Conservation (phyloP, 306 rosid genomes). For the Quercus dentata region DNA sequence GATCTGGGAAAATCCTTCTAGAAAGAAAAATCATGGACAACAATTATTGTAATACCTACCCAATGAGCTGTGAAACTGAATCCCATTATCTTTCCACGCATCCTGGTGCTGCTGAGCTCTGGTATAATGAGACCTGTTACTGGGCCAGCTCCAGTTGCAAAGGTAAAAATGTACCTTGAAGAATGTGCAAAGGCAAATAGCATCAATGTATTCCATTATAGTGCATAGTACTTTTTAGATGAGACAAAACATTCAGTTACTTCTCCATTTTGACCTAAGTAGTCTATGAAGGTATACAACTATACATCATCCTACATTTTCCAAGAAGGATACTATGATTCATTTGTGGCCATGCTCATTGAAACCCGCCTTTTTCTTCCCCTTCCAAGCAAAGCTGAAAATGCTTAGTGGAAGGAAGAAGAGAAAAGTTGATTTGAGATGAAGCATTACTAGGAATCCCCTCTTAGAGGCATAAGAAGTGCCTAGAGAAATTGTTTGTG, state of each 20-base stretch:
- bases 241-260: background rate
- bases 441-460: background rate
- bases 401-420: background rate
- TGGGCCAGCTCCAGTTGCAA: constrained; percentile 92
- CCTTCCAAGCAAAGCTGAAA: background rate
- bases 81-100: constrained; percentile 87
- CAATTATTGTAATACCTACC: constrained; percentile 42
- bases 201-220: background rate
- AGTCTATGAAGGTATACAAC: background rate
- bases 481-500: too few relatives aligned
- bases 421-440: background rate
- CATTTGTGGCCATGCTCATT: background rate
- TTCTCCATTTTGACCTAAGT: background rate
- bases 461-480: background rate
- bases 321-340: background rate
- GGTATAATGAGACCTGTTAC: constrained; percentile 85
- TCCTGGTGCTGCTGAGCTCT: constrained; percentile 82
- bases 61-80: constrained; percentile 83
- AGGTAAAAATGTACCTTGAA: constrained; percentile 75
- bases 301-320: background rate
- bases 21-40: background rate
- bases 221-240: background rate
- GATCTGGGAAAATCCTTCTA: background rate
- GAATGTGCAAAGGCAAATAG: constrained; percentile 8
- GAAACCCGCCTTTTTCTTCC: background rate